A percentile compares a stretch with the other conserved stretches of the same genome.
phyloP scores from a whole-genome alignment of 192 early-diverging fungal species.

The Coemansia sp. region DNA sequence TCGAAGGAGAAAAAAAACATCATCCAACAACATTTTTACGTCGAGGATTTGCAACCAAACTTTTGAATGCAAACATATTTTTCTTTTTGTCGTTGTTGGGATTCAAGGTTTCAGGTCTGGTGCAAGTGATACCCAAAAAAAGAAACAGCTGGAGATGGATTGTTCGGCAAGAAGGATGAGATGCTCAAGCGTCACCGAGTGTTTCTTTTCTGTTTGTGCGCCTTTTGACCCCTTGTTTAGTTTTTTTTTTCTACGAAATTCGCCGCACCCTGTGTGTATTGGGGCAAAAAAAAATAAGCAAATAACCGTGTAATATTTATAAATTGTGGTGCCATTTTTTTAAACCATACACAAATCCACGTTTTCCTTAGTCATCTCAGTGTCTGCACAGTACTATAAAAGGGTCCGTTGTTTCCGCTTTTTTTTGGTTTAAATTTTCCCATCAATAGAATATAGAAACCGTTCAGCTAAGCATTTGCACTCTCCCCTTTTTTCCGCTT shows the following conservation, averaged over 20 bases:
- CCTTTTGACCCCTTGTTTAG: no score
- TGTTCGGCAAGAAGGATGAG: background rate
- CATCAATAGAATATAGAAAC: no score
- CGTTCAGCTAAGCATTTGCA: background rate
- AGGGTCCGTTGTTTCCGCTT: background rate
- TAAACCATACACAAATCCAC: background rate
- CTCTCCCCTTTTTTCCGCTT: background rate
- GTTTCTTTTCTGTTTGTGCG: no score
- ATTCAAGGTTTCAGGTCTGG: no score
- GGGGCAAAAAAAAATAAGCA: background rate
- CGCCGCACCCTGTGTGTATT: background rate
- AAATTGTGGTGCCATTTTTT: background rate
- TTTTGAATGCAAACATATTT: background rate
- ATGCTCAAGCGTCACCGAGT: background rate
- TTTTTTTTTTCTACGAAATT: background rate
- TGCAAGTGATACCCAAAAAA: no score
- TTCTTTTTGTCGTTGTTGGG: background rate
- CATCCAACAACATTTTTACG: background rate
- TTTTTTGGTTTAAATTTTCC: background rate
- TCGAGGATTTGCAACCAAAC: background rate
- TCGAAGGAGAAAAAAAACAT: no score
- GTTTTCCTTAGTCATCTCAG: background rate
- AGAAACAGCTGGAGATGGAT: background rate
- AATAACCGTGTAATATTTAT: background rate
- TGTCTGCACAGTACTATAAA: background rate